Percentiles rank a stretch among this genome's conserved stretches.
phyloP scores from a whole-genome alignment of 1,284 basidiomycete species.

The Wolfiporia cocos region DNA sequence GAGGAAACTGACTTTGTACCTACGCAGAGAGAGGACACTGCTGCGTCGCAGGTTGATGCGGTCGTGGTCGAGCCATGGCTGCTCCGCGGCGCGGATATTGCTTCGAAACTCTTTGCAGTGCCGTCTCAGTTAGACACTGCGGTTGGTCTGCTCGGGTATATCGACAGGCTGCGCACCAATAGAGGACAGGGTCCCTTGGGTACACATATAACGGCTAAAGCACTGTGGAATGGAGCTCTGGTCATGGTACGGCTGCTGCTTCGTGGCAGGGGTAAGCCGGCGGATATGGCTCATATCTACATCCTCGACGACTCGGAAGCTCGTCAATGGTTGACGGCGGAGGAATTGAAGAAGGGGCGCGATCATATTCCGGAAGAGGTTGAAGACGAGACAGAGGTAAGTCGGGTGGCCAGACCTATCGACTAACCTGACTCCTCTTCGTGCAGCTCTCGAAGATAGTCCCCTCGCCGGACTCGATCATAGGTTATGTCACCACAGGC shows the following conservation, averaged over 20 bases:
- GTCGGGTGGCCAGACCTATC: conserved; percentile 10
- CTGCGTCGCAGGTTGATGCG: conserved; percentile 1
- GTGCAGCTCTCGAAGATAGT: conserved; percentile 40
- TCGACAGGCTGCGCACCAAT: conserved; percentile 57
- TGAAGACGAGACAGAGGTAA: conserved; percentile 37
- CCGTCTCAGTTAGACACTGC: conserved; percentile 35
- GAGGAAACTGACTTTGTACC: conserved; percentile 36
- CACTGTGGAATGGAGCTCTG: conserved; percentile 53
- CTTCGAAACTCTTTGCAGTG: conserved; percentile 36
- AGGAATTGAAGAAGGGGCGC: conserved; percentile 21
- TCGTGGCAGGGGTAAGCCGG: conserved; percentile 63
- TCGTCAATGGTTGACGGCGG: conserved; percentile 34
- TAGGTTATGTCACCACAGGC: conserved; percentile 81
- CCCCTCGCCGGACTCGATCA: conserved; percentile 38
- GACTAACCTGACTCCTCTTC: neutral
- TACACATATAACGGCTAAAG: conserved; percentile 27
- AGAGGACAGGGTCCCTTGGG: conserved; percentile 39
- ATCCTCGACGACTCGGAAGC: conserved; percentile 45
- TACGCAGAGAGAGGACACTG: conserved; percentile 41
- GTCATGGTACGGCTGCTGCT: conserved; percentile 59
- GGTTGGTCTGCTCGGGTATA: conserved; percentile 39
- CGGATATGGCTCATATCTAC: conserved; percentile 71
- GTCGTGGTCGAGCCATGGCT: conserved; percentile 60
- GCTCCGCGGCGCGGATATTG: conserved; percentile 47
- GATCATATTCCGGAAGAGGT: conserved; percentile 10